Evolutionary conservation across 1,139 yeast genomes (phyloP).

Genomic region (Pneumocystis murina): DNA sequence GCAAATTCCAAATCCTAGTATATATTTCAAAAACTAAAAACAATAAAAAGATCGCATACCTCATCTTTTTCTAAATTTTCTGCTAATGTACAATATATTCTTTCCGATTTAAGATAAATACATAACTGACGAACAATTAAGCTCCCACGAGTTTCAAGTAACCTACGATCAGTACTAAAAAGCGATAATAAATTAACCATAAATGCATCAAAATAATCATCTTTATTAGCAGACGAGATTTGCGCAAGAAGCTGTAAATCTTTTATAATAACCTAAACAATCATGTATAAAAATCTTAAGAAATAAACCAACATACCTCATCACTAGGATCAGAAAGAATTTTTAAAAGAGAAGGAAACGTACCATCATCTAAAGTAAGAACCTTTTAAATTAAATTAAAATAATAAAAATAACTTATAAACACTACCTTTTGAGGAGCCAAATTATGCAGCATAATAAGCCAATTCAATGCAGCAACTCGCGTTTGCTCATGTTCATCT

Average conservation of each 20-base stretch:
- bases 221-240: constrained; percentile 63
- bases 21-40: neutral
- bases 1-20: constrained; percentile 49
- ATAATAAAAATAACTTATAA: neutral
- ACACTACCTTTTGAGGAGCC: constrained; percentile 23
- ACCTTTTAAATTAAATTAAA: constrained; percentile 22
- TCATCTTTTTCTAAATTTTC: constrained; percentile 52
- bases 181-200: constrained; percentile 55
- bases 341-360: constrained; percentile 62
- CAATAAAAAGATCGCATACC: constrained; percentile 11
- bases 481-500: constrained; percentile 63
- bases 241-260: constrained; percentile 66
- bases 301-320: constrained; percentile 21
- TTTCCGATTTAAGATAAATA: constrained; percentile 63
- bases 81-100: constrained; percentile 69
- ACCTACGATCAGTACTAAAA: constrained; percentile 50
- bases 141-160: constrained; percentile 61
- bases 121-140: constrained; percentile 76
- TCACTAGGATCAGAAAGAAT: constrained; percentile 79
- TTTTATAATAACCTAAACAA: constrained; percentile 45
- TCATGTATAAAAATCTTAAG: neutral
- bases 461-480: constrained; percentile 86
- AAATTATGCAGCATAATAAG: constrained; percentile 64
- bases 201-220: constrained; percentile 60
- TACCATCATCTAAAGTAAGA: constrained; percentile 45